A percentile compares a stretch with the other conserved stretches of the same genome.
These are phyloP conservation scores for Citrus inodora DNA, from an alignment of 345 rosid genomes.

Conservation along the genomic window DNA sequence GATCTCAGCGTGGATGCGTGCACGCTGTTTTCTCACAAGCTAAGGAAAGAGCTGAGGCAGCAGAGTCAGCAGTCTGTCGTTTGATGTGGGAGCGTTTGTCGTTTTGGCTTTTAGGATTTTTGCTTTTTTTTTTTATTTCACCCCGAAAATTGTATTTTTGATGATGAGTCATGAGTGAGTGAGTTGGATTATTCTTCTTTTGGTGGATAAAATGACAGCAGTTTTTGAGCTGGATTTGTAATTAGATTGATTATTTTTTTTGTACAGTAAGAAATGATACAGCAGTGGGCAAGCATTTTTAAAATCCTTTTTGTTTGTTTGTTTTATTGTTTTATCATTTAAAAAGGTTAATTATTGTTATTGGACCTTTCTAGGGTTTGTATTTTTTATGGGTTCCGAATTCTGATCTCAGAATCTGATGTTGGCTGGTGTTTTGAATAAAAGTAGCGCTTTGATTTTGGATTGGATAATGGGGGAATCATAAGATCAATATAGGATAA, in stretches of 20 bases:
- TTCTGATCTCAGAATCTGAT: neutral
- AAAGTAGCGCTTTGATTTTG: neutral
- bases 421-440: neutral
- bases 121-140: neutral
- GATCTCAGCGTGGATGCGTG: conserved; percentile 98
- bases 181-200: conserved; percentile 26
- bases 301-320: neutral
- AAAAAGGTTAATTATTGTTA: too few species aligned
- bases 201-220: conserved; percentile 23
- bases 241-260: neutral
- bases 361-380: neutral
- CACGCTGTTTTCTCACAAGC: conserved; percentile 68
- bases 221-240: conserved; percentile 40
- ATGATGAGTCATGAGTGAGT: neutral
- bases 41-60: conserved; percentile 79
- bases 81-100: conserved; percentile 42
- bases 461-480: neutral
- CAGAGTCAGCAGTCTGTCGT: conserved; percentile 54
- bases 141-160: too few species aligned
- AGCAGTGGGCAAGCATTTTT: neutral
- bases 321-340: neutral
- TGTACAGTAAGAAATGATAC: conserved; percentile 4
- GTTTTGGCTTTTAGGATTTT: conserved; percentile 24
- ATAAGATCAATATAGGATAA: neutral
- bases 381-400: neutral